These are phyloP conservation scores for Rhizophagus prolifer DNA, from an alignment of 192 early-diverging fungal genomes.

Conservation along the genomic window DNA sequence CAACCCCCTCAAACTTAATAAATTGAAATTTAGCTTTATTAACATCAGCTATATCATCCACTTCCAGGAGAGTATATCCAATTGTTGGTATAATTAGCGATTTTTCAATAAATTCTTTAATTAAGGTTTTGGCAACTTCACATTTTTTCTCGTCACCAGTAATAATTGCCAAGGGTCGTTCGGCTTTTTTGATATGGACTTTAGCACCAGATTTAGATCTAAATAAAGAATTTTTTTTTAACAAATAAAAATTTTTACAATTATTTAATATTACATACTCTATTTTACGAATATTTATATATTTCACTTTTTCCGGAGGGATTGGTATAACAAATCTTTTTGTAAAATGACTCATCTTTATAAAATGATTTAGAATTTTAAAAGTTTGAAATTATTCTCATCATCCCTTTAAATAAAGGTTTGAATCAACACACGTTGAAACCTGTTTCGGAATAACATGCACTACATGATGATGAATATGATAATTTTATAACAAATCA, in stretches of 20 bases:
- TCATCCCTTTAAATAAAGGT: too few relatives aligned
- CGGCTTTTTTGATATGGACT: not conserved
- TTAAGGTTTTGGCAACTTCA: not conserved
- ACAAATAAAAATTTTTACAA: not conserved
- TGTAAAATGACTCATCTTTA: too few relatives aligned
- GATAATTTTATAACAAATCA: too few relatives aligned
- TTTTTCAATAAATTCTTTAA: not conserved
- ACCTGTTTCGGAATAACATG: too few relatives aligned
- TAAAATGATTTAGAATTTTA: too few relatives aligned
- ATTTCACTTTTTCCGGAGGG: not conserved
- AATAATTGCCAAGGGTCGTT: not conserved
- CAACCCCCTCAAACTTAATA: not conserved
- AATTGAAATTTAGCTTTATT: constrained; percentile 3
- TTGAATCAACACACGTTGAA: too few relatives aligned
- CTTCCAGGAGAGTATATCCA: not conserved
- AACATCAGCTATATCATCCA: not conserved
- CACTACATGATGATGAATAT: too few relatives aligned
- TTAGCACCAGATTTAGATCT: constrained; percentile 8
- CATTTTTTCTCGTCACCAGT: not conserved
- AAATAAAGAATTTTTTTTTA: not conserved
- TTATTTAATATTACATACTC: not conserved
- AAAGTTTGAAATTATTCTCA: too few relatives aligned
- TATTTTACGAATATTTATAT: not conserved
- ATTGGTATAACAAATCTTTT: not conserved
- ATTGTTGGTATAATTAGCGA: not conserved